Evolutionary conservation across 345 rosid species (phyloP).

Genomic region (Lepidium didymum): DNA sequence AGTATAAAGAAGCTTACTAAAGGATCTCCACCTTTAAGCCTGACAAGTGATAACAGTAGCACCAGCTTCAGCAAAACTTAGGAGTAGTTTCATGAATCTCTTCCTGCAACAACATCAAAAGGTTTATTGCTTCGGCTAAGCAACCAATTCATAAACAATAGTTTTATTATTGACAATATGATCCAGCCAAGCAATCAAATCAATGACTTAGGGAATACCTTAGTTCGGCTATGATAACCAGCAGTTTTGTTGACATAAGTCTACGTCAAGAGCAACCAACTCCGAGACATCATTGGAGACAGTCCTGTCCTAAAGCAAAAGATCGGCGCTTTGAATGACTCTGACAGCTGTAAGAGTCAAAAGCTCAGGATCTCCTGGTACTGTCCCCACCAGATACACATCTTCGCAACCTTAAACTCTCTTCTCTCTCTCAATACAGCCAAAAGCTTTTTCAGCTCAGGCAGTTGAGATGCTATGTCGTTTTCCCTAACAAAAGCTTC

Average conservation of each 20-base stretch:
- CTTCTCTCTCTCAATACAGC: no score
- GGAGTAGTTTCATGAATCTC: constrained; percentile 88
- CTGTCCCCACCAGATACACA: constrained; percentile 90
- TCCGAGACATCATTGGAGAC: constrained; percentile 87
- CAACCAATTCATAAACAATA: not conserved
- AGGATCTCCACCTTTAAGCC: constrained; percentile 99
- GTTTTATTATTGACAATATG: not conserved
- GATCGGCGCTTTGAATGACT: constrained; percentile 71
- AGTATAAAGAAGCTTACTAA: constrained; percentile 42
- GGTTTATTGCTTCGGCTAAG: not conserved
- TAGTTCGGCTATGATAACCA: no score
- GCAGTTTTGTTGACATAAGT: no score
- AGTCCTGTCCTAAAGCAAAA: constrained; percentile 84
- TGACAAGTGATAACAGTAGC: constrained; percentile 92
- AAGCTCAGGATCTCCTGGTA: constrained; percentile 94
- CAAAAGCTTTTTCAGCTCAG: constrained; percentile 80
- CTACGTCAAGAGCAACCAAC: constrained; percentile 66
- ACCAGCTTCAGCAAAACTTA: constrained; percentile 93
- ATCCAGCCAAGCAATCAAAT: no score
- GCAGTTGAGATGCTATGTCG: constrained; percentile 83
- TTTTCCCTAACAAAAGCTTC: constrained; percentile 41
- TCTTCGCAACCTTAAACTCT: constrained; percentile 35
- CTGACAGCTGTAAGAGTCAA: constrained; percentile 78
- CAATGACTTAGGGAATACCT: no score
- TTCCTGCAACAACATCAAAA: constrained; percentile 45